Conservation (phyloP, 768 basidiomycete species). For the Amanita rubescens region DNA sequence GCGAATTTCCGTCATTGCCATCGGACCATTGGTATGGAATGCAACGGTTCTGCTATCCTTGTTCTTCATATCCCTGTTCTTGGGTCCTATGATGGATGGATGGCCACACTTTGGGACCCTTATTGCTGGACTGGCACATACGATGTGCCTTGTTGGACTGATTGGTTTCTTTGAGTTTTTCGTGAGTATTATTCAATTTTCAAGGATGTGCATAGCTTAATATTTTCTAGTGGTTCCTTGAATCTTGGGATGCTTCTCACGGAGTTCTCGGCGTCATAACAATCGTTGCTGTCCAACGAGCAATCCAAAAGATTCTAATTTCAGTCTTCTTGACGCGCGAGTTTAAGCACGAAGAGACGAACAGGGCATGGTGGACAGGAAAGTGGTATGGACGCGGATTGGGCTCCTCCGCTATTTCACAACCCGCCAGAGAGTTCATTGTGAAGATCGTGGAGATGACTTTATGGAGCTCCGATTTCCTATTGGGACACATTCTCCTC, state of each 20-base stretch:
- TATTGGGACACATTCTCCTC: constrained; percentile 77
- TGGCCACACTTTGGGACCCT: constrained; percentile 87
- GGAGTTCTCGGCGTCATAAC: constrained; percentile 90
- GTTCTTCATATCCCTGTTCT: constrained; percentile 88
- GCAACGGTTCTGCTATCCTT: constrained; percentile 76
- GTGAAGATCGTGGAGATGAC: constrained; percentile 99
- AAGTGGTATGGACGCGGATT: constrained; percentile 95
- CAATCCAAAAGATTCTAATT: constrained; percentile 91
- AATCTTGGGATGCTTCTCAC: constrained; percentile 95
- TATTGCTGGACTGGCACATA: constrained; percentile 90
- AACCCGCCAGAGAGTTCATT: constrained; percentile 93
- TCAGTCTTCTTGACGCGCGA: constrained; percentile 93
- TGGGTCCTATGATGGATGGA: constrained; percentile 82
- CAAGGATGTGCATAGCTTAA: constrained; percentile 16
- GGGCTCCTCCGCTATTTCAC: constrained; percentile 86
- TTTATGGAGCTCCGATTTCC: constrained; percentile 92
- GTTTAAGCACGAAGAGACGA: constrained; percentile 98
- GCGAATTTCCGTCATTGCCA: constrained; percentile 79
- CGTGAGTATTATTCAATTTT: constrained; percentile 43
- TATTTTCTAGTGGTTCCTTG: constrained; percentile 78
- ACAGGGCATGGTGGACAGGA: constrained; percentile 98
- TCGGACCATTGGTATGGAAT: constrained; percentile 96
- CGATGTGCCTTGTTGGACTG: constrained; percentile 71
- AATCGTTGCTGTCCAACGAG: constrained; percentile 84
- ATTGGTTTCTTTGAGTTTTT: constrained; percentile 95